A percentile compares a stretch with the other conserved stretches of the same genome.
Evolutionary conservation across 257 asterid species (phyloP).

Genomic region (Plantago major): DNA sequence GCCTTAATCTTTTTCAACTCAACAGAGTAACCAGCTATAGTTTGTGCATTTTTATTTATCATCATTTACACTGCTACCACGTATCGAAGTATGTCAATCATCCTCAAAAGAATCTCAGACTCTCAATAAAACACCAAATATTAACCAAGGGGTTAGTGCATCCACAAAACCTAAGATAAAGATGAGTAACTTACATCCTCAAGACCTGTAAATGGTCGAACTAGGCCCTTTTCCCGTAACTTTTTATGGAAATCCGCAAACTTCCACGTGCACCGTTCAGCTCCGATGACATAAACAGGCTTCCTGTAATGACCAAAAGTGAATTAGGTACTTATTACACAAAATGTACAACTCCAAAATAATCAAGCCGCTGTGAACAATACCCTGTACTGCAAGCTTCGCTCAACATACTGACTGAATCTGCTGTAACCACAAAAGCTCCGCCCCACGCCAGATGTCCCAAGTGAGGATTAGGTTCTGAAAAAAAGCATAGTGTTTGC

Average conservation of each 20-base stretch:
- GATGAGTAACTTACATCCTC: constrained; percentile 76
- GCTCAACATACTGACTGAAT: constrained; percentile 93
- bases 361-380: constrained; percentile 21
- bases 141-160: no score
- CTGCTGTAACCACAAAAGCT: constrained; percentile 82
- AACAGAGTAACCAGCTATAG: no score
- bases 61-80: no score
- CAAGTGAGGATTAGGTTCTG: constrained; percentile 94
- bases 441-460: constrained; percentile 99
- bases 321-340: constrained; percentile 16
- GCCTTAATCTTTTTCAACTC: background rate
- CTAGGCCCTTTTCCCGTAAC: constrained; percentile 75
- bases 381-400: constrained; percentile 99
- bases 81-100: no score
- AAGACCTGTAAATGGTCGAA: constrained; percentile 92
- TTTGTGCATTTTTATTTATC: no score
- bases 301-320: constrained; percentile 48
- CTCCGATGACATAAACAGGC: constrained; percentile 91
- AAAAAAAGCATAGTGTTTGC: constrained; percentile 17
- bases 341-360: constrained; percentile 11
- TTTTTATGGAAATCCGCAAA: constrained; percentile 73
- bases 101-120: no score
- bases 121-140: no score
- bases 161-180: background rate
- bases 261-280: constrained; percentile 89